Evolutionary conservation across 2,329 filamentous ascomycete genomes (phyloP), one percentile per base, ranked within the genome.

Genomic region (Fusarium chuoi): DNA sequence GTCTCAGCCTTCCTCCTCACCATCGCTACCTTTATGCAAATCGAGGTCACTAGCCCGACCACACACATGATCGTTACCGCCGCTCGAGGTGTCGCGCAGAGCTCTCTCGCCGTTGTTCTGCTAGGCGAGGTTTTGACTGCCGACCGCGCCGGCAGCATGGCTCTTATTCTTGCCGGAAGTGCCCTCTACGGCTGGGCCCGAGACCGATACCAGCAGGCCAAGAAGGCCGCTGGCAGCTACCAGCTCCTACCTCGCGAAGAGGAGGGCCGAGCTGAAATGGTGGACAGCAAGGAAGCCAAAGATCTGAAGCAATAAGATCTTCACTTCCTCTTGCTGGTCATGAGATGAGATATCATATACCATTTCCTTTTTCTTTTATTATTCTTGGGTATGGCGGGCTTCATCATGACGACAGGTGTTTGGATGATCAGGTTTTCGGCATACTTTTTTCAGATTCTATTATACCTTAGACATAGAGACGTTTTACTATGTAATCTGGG

Each of bases 31-130:
- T 78, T 78, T 45, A 78, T 78, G 76, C 76, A 78, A 56, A 78
- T 78, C 62, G 76, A 78, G 56, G 76, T 78, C 28, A 78, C 76
- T 35, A 77, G 74, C 62, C 76, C 76, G 41, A 78, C 76, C n/a
- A 78, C 76, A 7, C 76, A 78, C 52, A 78, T 78, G 76, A 75
- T 78, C n/a, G 76, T 78, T 18, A 78, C 76, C 15, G 76, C 76
- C 28, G 76, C 76, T 24, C 74, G 76, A 55, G 76, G 76, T 54
- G 76, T 78, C 33, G 76, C 76, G 20, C 76, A 78, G 60, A 78
- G 76, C 61, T 78, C 76, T 11, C 68, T 78, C 28, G 76, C 76
- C 24, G 75, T 78, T 30, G 56, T 78, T n/a, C 66, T 78, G 28
- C 76, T 78, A 30, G 76, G 76, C 28, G 76, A 78, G 54, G 26